phyloP scores from a whole-genome alignment of 2,329 filamentous ascomycete species.

The Ophiognomonia clavigignenti-juglandacearum region DNA sequence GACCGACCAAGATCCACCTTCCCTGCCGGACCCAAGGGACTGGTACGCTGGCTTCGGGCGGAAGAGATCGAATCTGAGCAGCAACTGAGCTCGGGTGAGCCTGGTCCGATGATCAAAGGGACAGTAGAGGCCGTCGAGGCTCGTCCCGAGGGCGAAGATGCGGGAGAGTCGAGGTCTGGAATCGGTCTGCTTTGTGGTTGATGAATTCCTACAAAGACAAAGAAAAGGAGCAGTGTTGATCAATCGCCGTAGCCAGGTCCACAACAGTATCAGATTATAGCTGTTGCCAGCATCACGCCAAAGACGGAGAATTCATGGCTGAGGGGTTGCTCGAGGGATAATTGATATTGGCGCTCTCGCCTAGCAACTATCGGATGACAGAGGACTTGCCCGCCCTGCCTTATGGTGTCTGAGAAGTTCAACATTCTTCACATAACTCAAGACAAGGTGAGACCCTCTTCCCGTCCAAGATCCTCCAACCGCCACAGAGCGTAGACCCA shows the following conservation, averaged over 20 bases:
- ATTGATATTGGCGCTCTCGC: slow-evolving; percentile 3
- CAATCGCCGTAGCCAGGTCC: not conserved
- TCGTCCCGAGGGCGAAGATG: slow-evolving; percentile 5
- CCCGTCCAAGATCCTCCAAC: too few species aligned
- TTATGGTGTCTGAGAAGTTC: too few species aligned
- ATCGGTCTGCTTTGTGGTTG: too few species aligned
- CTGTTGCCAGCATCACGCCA: slow-evolving; percentile 1
- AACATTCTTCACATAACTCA: too few species aligned
- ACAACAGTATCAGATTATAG: not conserved
- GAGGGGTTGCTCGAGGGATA: slow-evolving; percentile 9
- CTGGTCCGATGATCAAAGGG: slow-evolving; percentile 7
- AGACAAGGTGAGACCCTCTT: too few species aligned
- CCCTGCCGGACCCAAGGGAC: too few species aligned
- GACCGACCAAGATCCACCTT: too few species aligned
- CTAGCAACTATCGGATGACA: not conserved
- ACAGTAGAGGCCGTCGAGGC: not conserved
- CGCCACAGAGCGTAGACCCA: too few species aligned
- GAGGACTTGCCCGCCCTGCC: too few species aligned
- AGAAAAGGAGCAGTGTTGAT: slow-evolving; percentile 3
- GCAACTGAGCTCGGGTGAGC: not conserved
- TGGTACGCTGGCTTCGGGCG: not conserved
- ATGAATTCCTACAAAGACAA: slow-evolving; percentile 6
- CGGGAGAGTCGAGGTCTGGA: too few species aligned
- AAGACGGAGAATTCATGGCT: slow-evolving; percentile 1
- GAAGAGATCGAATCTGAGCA: not conserved